Evolutionary conservation across 2,329 filamentous ascomycete species (phyloP), one percentile per base, ranked within the genome.

Genomic region (Penicillium concentricum): DNA sequence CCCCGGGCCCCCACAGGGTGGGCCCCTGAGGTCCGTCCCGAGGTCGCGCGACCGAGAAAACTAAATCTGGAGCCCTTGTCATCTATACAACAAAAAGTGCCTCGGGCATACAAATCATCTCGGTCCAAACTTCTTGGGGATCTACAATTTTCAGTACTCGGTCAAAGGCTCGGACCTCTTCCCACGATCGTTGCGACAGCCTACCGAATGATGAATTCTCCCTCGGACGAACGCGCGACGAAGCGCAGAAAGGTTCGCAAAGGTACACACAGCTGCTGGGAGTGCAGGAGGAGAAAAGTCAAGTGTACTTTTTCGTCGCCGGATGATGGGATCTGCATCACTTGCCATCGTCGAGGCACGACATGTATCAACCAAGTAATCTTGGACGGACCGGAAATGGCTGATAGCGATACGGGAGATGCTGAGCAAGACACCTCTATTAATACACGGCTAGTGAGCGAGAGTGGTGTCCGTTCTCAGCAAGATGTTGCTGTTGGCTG

Each of bases 201-300:
- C 8, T n/a, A 26, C 30, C 30, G 15, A 37, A 34, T 46, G 15
- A 37, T 47, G 45, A 45, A 10, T 15, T 15, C 4, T 18, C 15
- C 30, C 30, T 47, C 45, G 45, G 45, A 47, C 45, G 45, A 47
- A 47, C 45, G 30, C 13, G 18, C 37, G 30, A 49, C 52, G 35
- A 66, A 64, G 46, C 56, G 56, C 38, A 58, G 64, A 46, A 68
- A 67, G 51, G 34, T 71, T 35, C 69, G 69, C 37, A 69, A 71
- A 60, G 69, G 69, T 35, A 71, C 69, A 16, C 59, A 32, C 39
- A 54, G 37, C 49, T 65, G 35, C 56, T 57, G 51, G 54, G 55
- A 54, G 56, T 47, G 45, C 16, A 47, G 45, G 9, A 30, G 15
- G 30, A 47, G 45, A 37, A 47, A 47, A 26, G 45, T 47, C 45